These are phyloP conservation scores for Capsella rubella DNA, from an alignment of 441 rosid genomes.

Conservation along the genomic window DNA sequence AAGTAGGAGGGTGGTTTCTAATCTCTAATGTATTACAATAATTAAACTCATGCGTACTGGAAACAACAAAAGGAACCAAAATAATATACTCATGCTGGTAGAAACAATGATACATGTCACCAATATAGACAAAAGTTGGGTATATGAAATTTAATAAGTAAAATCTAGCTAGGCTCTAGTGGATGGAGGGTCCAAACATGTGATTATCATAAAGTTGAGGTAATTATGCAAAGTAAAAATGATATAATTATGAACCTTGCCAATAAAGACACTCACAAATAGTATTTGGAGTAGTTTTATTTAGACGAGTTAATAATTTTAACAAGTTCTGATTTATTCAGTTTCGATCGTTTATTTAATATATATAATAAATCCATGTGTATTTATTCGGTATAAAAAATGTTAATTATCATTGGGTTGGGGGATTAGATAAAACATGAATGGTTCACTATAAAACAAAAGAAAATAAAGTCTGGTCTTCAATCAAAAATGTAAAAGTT, in stretches of 20 bases:
- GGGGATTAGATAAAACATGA: too few relatives aligned
- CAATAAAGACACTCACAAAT: slow-evolving; percentile 39
- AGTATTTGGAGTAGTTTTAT: not conserved
- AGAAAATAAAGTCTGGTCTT: slow-evolving; percentile 1
- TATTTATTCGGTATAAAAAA: not conserved
- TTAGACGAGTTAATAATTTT: not conserved
- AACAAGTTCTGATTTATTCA: not conserved
- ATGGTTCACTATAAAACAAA: not conserved
- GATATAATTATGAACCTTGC: slow-evolving; percentile 39
- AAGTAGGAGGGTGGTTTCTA: not conserved
- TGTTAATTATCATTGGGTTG: too few relatives aligned
- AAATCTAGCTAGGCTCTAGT: slow-evolving; percentile 26
- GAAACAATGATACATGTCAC: slow-evolving; percentile 40
- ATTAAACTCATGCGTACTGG: slow-evolving; percentile 1
- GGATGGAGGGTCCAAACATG: slow-evolving; percentile 58
- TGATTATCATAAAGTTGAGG: slow-evolving; percentile 42
- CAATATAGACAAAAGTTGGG: slow-evolving; percentile 27
- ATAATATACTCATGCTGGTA: slow-evolving; percentile 17
- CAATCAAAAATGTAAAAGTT: slow-evolving; percentile 13
- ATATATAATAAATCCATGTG: too few relatives aligned
- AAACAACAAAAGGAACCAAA: not conserved
- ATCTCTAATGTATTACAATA: not conserved
- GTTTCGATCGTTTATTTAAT: not conserved
- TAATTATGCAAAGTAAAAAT: slow-evolving; percentile 43
- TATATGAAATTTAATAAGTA: slow-evolving; percentile 29